Base-by-base conservation (phyloP, 176 grass and related monocot genomes). In the Dendrocalamus sinicus region DNA sequence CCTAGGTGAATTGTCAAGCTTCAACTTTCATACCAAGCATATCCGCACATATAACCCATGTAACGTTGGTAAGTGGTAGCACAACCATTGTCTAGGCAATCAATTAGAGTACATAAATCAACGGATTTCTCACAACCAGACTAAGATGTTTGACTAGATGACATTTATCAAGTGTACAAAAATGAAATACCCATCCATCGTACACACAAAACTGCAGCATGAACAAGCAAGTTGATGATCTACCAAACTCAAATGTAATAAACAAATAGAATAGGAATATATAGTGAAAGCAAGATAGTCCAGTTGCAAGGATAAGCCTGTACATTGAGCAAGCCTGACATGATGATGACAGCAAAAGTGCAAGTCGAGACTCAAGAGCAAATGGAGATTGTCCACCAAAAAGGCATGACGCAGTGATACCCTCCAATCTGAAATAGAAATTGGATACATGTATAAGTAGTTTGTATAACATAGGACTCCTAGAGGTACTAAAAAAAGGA, bases 271-370 rank as follows among this genome's bases (percentile, higher is more conserved):
- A 84, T 35, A 37, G 23, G 30, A 60, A 14, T 66, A 26, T 54
- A 26, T 58, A 78, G 19, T 68, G 2, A 70, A 67, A 76, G 39
- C 16, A 71, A 43, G 78, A 53, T 67, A 82, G 66, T 85, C 37
- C 60, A 51, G 17, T 67, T 28, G 68, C 37, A 86, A 58, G 41
- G 35, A 67, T 48, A 73, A 68, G 79, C 20, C 47, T 43, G 8
- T 92, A 97, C 94, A 75, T 97, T 97, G 17, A 97, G 79, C 51
- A 97, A 79, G 82, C 94, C 94, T 45, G 94, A 97, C 92, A 97
- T 97, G 79, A 67, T 73, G 70, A 81, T 47, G 77, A 67, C 59
- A 85, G 28, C 44, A 40, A 83, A 85, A 66, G 24, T 74, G 87
- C 30, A 47, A 88, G 13, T 82, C 23, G 37, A 57, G 43, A 87